Conservation (phyloP, 768 basidiomycete species). For the Aureoboletus auriporus region DNA sequence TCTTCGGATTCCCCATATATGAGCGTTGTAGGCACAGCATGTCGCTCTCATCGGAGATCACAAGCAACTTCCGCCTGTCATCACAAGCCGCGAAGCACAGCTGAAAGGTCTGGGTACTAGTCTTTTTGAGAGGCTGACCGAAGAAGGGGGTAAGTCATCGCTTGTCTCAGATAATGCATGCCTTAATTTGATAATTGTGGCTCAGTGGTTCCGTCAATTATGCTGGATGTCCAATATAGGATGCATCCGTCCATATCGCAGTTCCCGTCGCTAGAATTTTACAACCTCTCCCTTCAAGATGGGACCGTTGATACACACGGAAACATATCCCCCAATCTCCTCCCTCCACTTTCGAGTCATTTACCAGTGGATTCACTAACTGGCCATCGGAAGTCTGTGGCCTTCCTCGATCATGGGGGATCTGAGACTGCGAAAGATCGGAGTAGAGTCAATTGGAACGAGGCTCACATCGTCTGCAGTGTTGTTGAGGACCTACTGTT, state of each 20-base stretch:
- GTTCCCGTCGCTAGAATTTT: constrained; percentile 86
- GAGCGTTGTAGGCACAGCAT: constrained; percentile 59
- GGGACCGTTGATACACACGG: constrained; percentile 63
- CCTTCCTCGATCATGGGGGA: constrained; percentile 79
- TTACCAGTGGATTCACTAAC: constrained; percentile 34
- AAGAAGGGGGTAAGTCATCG: constrained; percentile 64
- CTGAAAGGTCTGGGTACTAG: constrained; percentile 70
- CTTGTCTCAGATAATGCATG: not conserved
- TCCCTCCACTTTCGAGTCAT: constrained; percentile 61
- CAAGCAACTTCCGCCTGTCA: constrained; percentile 90
- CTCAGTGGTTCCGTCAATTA: constrained; percentile 79
- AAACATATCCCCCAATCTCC: constrained; percentile 43
- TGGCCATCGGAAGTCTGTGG: constrained; percentile 54
- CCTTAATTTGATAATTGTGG: constrained; percentile 8
- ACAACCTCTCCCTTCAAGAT: constrained; percentile 63
- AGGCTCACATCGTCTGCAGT: constrained; percentile 73
- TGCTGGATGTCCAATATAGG: constrained; percentile 93
- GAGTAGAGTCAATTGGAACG: constrained; percentile 73
- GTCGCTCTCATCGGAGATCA: constrained; percentile 94
- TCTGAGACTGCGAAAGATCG: constrained; percentile 63
- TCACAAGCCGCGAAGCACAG: constrained; percentile 72
- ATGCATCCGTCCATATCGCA: constrained; percentile 91
- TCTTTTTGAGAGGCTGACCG: constrained; percentile 87
- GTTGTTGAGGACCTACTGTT: constrained; percentile 80
- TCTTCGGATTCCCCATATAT: constrained; percentile 9